Evolutionary conservation across 2,329 filamentous ascomycete genomes (phyloP).

Genomic region (Neofusicoccum kwambonambiense): DNA sequence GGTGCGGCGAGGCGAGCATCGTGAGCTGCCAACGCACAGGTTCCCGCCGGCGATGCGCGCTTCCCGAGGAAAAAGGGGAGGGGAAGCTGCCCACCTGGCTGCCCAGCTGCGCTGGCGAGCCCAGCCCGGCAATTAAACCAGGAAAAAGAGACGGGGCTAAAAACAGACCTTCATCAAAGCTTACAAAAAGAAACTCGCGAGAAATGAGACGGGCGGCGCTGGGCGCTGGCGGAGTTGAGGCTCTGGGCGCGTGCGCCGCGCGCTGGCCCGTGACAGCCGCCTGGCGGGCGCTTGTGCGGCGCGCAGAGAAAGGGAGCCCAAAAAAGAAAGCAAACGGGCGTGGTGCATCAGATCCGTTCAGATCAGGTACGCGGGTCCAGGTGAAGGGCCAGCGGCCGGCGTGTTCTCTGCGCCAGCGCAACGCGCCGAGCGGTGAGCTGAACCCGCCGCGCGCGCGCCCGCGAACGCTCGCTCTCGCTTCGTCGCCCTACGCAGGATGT

Average conservation of each 20-base stretch:
- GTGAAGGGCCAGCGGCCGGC: neutral
- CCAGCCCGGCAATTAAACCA: neutral
- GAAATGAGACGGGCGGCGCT: neutral
- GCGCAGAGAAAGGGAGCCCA: neutral
- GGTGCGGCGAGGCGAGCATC: neutral
- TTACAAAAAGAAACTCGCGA: neutral
- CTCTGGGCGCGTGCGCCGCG: neutral
- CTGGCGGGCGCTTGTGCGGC: conserved; percentile 1
- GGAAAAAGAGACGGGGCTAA: neutral
- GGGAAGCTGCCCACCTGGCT: neutral
- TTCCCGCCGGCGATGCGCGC: conserved; percentile 15
- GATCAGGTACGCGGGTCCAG: neutral
- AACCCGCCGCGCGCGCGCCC: neutral
- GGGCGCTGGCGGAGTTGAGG: conserved; percentile 1
- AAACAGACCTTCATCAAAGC: neutral
- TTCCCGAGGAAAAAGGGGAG: neutral
- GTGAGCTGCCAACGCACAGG: conserved; percentile 11
- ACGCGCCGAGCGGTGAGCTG: conserved; percentile 8
- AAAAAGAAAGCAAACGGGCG: neutral
- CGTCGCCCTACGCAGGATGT: neutral
- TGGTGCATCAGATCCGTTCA: conserved; percentile 5
- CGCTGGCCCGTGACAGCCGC: neutral
- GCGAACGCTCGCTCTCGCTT: conserved; percentile 6
- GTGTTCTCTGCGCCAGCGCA: neutral
- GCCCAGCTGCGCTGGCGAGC: neutral